These are phyloP conservation scores for Suhomyces kunorum DNA, from an alignment of 1,139 yeast genomes.

Conservation along the genomic window DNA sequence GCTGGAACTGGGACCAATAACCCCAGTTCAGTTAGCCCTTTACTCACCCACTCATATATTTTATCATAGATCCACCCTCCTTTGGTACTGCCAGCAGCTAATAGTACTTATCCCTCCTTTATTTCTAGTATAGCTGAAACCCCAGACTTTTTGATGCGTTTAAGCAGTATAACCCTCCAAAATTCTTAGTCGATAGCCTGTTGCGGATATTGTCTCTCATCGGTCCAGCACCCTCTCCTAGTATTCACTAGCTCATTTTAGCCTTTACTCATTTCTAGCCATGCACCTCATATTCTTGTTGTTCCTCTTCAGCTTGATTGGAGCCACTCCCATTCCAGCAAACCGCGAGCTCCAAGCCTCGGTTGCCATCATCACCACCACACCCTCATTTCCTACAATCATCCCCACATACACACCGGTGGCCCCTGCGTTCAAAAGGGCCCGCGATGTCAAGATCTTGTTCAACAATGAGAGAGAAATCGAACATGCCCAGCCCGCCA, in stretches of 20 bases:
- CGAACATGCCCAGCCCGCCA: slow-evolving; percentile 10
- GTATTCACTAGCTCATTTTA: too few species aligned
- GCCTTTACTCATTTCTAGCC: not conserved
- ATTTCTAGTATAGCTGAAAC: too few species aligned
- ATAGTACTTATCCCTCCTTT: too few species aligned
- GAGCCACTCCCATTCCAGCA: slow-evolving; percentile 31
- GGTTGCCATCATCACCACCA: slow-evolving; percentile 11
- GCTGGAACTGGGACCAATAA: not conserved
- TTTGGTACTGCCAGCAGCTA: too few species aligned
- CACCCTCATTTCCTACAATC: slow-evolving; percentile 21
- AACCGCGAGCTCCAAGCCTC: slow-evolving; percentile 24
- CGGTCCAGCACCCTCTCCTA: too few species aligned
- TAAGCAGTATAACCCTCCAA: too few species aligned
- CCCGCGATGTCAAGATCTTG: slow-evolving; percentile 16
- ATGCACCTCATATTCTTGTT: slow-evolving; percentile 3
- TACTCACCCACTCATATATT: not conserved
- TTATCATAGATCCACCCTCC: not conserved
- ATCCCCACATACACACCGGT: slow-evolving; percentile 25
- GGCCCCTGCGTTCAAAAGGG: slow-evolving; percentile 13
- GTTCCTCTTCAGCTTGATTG: slow-evolving; percentile 1
- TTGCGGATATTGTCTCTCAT: too few species aligned
- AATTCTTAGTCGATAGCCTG: too few species aligned
- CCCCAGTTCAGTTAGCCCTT: not conserved
- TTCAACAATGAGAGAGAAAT: slow-evolving; percentile 21
- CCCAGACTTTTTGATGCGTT: too few species aligned